A percentile compares a stretch with the other conserved stretches of the same genome.
Conservation (phyloP, 2,329 filamentous ascomycete genomes). For the Monosporascus ibericus region DNA sequence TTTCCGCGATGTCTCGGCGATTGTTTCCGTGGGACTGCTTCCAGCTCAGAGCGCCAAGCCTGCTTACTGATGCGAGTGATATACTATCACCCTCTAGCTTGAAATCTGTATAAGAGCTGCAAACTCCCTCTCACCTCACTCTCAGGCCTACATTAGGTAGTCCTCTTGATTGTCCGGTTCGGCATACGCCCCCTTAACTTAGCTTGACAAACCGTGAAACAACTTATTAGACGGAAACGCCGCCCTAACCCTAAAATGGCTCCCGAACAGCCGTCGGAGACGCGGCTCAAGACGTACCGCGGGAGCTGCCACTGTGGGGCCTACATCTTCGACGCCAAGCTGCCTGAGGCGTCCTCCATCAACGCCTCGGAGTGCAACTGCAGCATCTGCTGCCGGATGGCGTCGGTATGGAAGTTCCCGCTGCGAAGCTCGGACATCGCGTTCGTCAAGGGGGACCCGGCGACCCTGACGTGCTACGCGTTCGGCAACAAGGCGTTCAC, state of each 20-base stretch:
- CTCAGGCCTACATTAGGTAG: no score
- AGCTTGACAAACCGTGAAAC: not conserved
- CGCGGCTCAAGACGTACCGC: conserved; percentile 36
- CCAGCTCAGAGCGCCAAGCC: no score
- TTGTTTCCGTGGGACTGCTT: no score
- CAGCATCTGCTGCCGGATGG: conserved; percentile 54
- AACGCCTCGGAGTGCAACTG: conserved; percentile 56
- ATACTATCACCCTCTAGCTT: no score
- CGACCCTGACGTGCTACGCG: conserved; percentile 35
- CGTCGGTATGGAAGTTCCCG: conserved; percentile 31
- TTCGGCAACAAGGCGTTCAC: conserved; percentile 32
- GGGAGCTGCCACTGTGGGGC: conserved; percentile 54
- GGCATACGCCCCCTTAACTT: not conserved
- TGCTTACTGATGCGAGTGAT: no score
- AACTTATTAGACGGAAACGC: no score
- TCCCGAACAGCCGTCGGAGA: not conserved
- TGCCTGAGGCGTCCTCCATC: conserved; percentile 52
- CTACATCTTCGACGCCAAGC: conserved; percentile 43
- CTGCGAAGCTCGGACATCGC: conserved; percentile 23
- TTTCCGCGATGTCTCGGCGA: no score
- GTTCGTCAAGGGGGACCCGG: conserved; percentile 40
- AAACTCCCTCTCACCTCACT: no score
- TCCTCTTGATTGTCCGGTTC: not conserved
- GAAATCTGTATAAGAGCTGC: no score
- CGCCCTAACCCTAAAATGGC: not conserved